Percentiles rank a stretch among this genome's conserved stretches.
Evolutionary conservation across 2,329 filamentous ascomycete genomes (phyloP).

Genomic region (Chaetoscypha palmicola): DNA sequence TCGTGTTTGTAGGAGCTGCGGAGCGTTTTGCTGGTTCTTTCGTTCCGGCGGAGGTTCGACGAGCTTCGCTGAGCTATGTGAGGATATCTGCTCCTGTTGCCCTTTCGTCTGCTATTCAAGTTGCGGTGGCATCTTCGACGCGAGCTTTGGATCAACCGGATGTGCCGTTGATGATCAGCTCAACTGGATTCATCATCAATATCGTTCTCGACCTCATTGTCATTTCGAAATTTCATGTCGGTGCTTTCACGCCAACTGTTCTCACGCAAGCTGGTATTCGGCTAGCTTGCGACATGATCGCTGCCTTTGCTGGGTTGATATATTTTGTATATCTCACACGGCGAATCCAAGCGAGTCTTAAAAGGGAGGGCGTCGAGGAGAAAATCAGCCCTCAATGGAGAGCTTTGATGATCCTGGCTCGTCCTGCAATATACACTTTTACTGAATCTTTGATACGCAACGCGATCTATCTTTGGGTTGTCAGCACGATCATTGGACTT

Average conservation of each 20-base stretch:
- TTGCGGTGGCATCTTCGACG: constrained; percentile 53
- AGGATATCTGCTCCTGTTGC: constrained; percentile 57
- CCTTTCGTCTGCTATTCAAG: constrained; percentile 55
- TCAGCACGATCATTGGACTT: constrained; percentile 56
- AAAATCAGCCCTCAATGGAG: constrained; percentile 34
- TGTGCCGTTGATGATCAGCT: constrained; percentile 59
- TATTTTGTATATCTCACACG: constrained; percentile 47
- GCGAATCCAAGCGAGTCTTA: constrained; percentile 7
- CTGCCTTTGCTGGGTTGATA: constrained; percentile 46
- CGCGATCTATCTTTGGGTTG: constrained; percentile 63
- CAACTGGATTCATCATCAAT: constrained; percentile 56
- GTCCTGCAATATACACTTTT: constrained; percentile 54
- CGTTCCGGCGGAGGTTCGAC: constrained; percentile 52
- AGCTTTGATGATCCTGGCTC: constrained; percentile 43
- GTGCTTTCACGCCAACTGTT: constrained; percentile 45
- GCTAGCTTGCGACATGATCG: constrained; percentile 51
- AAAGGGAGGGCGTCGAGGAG: constrained; percentile 5
- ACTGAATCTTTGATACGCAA: constrained; percentile 61
- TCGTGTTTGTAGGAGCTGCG: constrained; percentile 50
- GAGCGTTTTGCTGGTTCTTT: constrained; percentile 51
- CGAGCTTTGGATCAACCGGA: constrained; percentile 63
- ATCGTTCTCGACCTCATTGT: constrained; percentile 61
- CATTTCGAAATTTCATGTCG: constrained; percentile 59
- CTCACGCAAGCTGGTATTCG: constrained; percentile 59
- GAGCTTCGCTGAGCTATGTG: constrained; percentile 54